Evolutionary conservation across 129 eudicot species (phyloP).

Genomic region (Artemisia argyi): DNA sequence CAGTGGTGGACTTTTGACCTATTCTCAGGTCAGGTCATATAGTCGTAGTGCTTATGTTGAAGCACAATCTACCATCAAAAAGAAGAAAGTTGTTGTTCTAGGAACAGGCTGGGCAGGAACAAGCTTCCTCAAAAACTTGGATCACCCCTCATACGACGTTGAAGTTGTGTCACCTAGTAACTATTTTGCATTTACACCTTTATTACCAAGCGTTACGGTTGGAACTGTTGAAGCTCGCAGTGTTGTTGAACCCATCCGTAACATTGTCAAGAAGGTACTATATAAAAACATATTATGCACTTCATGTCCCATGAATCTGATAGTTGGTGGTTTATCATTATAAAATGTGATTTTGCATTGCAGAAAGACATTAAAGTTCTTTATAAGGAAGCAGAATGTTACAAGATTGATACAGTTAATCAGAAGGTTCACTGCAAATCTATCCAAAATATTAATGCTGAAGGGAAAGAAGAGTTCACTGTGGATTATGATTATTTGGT

Average conservation of each 20-base stretch:
- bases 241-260: constrained; percentile 90
- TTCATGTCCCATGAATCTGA: constrained; percentile 11
- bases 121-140: constrained; percentile 71
- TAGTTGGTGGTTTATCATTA: not conserved
- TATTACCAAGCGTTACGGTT: constrained; percentile 81
- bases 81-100: constrained; percentile 70
- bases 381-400: constrained; percentile 85
- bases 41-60: constrained; percentile 34
- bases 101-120: constrained; percentile 96
- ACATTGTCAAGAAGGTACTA: constrained; percentile 60
- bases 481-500: constrained; percentile 79
- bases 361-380: constrained; percentile 53
- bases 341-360: constrained; percentile 18
- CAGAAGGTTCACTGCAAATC: constrained; percentile 65
- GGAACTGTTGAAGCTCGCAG: constrained; percentile 98
- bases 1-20: constrained; percentile 70
- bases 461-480: constrained; percentile 55
- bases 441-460: constrained; percentile 34
- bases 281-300: not conserved
- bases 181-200: constrained; percentile 83
- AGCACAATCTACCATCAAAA: constrained; percentile 36
- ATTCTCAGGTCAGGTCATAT: constrained; percentile 35
- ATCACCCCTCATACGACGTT: constrained; percentile 63
- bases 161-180: constrained; percentile 81
- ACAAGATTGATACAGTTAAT: constrained; percentile 66